Evolutionary conservation across 2,329 filamentous ascomycete genomes (phyloP), one percentile per base, ranked within the genome.

Genomic region (Nothopassalora personata): DNA sequence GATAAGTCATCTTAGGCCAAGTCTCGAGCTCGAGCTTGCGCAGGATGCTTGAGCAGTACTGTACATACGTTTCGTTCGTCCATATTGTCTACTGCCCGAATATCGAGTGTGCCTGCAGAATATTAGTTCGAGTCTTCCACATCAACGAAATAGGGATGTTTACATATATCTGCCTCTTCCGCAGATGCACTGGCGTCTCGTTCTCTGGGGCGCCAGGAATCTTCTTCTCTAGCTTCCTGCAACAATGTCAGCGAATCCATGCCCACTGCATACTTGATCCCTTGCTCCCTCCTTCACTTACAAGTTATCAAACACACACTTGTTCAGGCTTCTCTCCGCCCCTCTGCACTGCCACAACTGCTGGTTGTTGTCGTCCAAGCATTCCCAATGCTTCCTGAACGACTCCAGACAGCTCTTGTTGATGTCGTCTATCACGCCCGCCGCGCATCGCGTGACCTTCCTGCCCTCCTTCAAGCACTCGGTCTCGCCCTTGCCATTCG

Each of bases 291-390:
- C 30, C 6, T 15, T 5, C 10, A 81, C 89, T 63, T 81, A 99
- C 94, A 99, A 77, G 75, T 97, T 97, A 67, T 97, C 88, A 73
- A 89, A 97, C 52, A 97, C 92, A 77, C 94, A 99, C 79, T 87
- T 88, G 82, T 97, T 99, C 70, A 99, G 80, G 73, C 87, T 87
- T 84, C 90, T 87, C 81, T 99, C 94, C 64, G 84, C 81, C 71
- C 86, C 86, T 70, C 94, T 86, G 81, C 94, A 99, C 73, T 97
- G 91, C 89, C 91, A 99, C 60, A 97, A 80, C 78, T 96, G 90
- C 73, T 99, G 94, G 81, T 99, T 99, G 81, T 95, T 92, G 80
- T 96, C 88, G 73, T 99, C 94, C 59, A 99, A 83, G 73, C 94
- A 99, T 71, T 90, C 83, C 91, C 92, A 99, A 80, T 99, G 94